Evolutionary conservation across 2,329 filamentous ascomycete genomes (phyloP).

Genomic region (Talaromyces sp.): DNA sequence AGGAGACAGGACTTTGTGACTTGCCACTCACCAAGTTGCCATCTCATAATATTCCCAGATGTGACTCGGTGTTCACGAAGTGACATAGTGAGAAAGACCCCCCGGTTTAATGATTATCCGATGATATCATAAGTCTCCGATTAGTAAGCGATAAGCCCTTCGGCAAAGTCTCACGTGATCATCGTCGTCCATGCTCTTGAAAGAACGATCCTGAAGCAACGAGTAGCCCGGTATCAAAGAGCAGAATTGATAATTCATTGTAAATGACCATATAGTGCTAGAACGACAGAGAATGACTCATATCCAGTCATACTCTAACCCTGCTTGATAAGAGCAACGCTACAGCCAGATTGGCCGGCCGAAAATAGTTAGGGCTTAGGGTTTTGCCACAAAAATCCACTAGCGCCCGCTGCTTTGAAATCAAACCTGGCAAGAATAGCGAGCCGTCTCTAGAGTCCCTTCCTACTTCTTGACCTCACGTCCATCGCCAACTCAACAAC

Average conservation of each 20-base stretch:
- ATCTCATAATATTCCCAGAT: neutral
- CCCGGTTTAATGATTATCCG: neutral
- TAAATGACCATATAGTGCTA: neutral
- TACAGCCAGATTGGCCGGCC: neutral
- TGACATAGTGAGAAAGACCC: too few species aligned
- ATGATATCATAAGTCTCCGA: neutral
- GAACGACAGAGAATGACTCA: conserved; percentile 13
- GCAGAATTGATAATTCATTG: neutral
- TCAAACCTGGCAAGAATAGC: conserved; percentile 32
- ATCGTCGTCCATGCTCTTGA: neutral
- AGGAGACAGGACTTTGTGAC: neutral
- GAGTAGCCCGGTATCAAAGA: neutral
- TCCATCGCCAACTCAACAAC: conserved; percentile 25
- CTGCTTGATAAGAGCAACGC: neutral
- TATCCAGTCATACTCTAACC: neutral
- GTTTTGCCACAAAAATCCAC: conserved; percentile 38
- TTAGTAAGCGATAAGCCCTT: neutral
- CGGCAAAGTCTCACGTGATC: conserved; percentile 8
- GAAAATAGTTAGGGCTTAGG: conserved; percentile 40
- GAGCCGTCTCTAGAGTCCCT: conserved; percentile 20
- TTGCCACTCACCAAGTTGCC: neutral
- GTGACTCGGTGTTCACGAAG: too few species aligned
- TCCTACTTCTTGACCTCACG: conserved; percentile 29
- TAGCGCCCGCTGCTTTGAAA: conserved; percentile 43
- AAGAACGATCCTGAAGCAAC: neutral